phyloP scores from a whole-genome alignment of 2,329 filamentous ascomycete species.

The Hysterium pulicare region DNA sequence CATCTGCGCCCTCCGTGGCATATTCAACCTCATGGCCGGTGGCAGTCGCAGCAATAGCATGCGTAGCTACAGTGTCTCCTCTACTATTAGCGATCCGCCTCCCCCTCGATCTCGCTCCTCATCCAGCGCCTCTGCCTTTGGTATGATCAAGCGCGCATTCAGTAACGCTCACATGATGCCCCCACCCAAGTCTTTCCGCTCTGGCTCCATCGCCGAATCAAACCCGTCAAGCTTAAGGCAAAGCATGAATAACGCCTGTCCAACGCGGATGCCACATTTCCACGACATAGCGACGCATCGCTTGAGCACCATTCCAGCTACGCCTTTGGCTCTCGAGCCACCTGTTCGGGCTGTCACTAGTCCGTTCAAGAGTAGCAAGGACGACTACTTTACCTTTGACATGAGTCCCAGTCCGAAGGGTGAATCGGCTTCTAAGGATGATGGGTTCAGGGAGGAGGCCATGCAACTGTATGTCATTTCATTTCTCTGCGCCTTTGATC shows the following conservation, averaged over 20 bases:
- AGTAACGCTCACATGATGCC: constrained; percentile 15
- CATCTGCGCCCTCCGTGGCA: constrained; percentile 42
- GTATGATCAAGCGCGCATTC: constrained; percentile 27
- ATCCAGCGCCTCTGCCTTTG: constrained; percentile 18
- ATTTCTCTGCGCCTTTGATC: too few relatives aligned
- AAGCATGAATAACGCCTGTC: constrained; percentile 35
- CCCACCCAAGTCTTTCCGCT: constrained; percentile 8
- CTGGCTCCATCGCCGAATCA: constrained; percentile 26
- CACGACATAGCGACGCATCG: constrained; percentile 24
- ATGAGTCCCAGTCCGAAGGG: constrained; percentile 8
- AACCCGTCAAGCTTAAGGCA: constrained; percentile 25
- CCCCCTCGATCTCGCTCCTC: not conserved
- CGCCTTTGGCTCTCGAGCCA: not conserved
- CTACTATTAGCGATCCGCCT: not conserved
- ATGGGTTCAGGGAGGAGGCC: constrained; percentile 13
- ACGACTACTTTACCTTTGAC: constrained; percentile 28
- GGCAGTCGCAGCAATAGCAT: constrained; percentile 13
- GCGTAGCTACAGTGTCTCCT: constrained; percentile 15
- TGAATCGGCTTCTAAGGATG: constrained; percentile 11
- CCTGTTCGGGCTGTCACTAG: constrained; percentile 25
- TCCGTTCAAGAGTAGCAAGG: constrained; percentile 36
- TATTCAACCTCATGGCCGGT: constrained; percentile 44
- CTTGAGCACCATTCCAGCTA: constrained; percentile 37
- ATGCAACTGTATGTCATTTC: constrained; percentile 24
- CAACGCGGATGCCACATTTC: constrained; percentile 36